A percentile compares a stretch with the other conserved stretches of the same genome.
Conservation (phyloP, 441 rosid species). For the Corymbia calophylla region DNA sequence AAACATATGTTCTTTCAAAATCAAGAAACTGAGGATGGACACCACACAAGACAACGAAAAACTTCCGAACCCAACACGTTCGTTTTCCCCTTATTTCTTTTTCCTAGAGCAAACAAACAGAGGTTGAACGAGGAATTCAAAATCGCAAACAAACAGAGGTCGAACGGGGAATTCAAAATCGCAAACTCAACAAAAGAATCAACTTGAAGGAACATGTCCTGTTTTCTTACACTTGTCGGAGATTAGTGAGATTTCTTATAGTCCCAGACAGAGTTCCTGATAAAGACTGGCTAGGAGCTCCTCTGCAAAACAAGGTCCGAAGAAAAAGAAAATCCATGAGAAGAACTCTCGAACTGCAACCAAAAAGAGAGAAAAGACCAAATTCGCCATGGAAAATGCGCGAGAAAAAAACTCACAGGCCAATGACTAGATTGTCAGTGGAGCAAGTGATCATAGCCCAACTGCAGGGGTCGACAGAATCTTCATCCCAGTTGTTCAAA, state of each 20-base stretch:
- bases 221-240: slow-evolving; percentile 68
- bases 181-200: neutral
- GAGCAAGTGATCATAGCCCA: slow-evolving; percentile 95
- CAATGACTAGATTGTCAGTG: slow-evolving; percentile 60
- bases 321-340: neutral
- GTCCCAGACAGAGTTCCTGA: slow-evolving; percentile 68
- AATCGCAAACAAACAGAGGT: neutral
- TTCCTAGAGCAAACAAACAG: neutral
- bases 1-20: neutral
- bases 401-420: slow-evolving; percentile 41
- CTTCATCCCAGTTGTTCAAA: slow-evolving; percentile 83
- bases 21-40: neutral
- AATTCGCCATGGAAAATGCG: neutral
- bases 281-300: slow-evolving; percentile 85
- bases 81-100: neutral
- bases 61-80: neutral
- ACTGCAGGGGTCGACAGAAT: slow-evolving; percentile 93
- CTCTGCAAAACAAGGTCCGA: slow-evolving; percentile 30
- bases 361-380: neutral
- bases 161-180: neutral
- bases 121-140: neutral
- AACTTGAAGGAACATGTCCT: neutral
- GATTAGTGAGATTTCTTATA: slow-evolving; percentile 76
- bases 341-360: neutral
- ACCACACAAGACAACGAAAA: neutral